Percentiles rank a stretch among this genome's conserved stretches.
Conservation (phyloP, 495 filamentous ascomycete genomes). For the Usnea hakonensis region DNA sequence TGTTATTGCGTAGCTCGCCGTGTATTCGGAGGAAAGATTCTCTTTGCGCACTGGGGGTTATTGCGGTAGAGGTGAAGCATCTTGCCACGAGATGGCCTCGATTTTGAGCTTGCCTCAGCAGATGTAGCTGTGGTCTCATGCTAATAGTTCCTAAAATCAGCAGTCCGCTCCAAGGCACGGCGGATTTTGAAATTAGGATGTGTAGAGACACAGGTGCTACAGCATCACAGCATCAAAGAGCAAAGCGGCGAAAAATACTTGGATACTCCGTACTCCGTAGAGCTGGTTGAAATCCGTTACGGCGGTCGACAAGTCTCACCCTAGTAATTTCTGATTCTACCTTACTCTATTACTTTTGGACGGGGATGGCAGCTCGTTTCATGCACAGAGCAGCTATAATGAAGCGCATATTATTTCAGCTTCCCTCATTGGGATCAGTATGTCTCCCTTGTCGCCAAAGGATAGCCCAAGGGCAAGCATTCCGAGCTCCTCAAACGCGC, state of each 20-base stretch:
- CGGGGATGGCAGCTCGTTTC: background rate
- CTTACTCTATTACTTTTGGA: no score
- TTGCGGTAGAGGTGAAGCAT: slow-evolving; percentile 13
- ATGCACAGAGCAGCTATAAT: background rate
- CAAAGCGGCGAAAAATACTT: background rate
- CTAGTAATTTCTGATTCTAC: no score
- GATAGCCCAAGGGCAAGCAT: background rate
- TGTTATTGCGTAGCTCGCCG: background rate
- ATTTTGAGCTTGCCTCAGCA: slow-evolving; percentile 6
- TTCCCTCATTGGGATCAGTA: slow-evolving; percentile 9
- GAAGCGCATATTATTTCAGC: slow-evolving; percentile 8
- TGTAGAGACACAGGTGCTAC: background rate
- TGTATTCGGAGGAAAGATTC: slow-evolving; percentile 53
- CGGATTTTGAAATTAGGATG: no score
- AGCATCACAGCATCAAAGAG: background rate
- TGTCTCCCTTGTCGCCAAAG: slow-evolving; percentile 8
- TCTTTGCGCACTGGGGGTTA: slow-evolving; percentile 41
- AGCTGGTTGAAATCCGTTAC: background rate
- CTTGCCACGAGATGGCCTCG: slow-evolving; percentile 3
- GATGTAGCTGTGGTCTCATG: slow-evolving; percentile 17
- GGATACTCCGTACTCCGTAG: background rate
- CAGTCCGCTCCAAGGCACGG: background rate
- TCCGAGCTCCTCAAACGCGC: background rate
- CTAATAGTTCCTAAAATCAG: slow-evolving; percentile 9
- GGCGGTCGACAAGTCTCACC: background rate